Base-by-base conservation (phyloP, 192 early-diverging fungal species). In the Linnemannia elongata region DNA sequence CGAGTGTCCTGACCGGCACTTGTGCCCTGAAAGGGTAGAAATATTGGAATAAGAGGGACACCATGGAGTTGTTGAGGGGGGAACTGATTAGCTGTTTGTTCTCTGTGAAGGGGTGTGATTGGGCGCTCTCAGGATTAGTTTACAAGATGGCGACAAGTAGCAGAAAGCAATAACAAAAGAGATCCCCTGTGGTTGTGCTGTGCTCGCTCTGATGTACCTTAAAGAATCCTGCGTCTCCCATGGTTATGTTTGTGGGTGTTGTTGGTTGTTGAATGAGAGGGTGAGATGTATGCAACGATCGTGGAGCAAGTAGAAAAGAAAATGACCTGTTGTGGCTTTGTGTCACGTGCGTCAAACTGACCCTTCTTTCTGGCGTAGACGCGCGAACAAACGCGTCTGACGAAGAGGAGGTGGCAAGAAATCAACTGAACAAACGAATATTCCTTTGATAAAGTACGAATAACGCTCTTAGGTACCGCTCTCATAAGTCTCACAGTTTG, bases 1-100 rank as follows among this genome's bases (percentile, higher is more conserved):
- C 95, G 93, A 45, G 88, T 85, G 82, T 97, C 96, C 88, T 97
- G 95, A 13, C 95, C 96, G 33, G 92, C 88, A 80, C 92, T 95
- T 24, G 96, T 94, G 49, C 96, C 94, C 94, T 95, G 63, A 5
- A 68, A 8, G 15, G 49, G 49, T 20, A 4, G 49, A 52, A 6
- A 18, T 45, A 68, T 52, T 69, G 2, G 47, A 70, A 27, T 6
- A 74, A 52, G 38, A 78, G 30, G 13, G 35, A 71, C 17, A 71
- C 8, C 72, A 79, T 60, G 27, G 54, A 30, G 20, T 30, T 60
- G 27, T 1, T 41, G 30, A 15, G 18, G 38, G 49, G 49, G 49
- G 49, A 36, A 20, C 20, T 27, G 49, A 57, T 76, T 76, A 30
- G 39, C 24, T 72, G 17, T 35, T 55, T 24, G 5, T 36, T 30